Percentiles rank a stretch among this genome's conserved stretches.
Evolutionary conservation across 2,329 filamentous ascomycete species (phyloP).

Genomic region (Tympanopsis confertula): DNA sequence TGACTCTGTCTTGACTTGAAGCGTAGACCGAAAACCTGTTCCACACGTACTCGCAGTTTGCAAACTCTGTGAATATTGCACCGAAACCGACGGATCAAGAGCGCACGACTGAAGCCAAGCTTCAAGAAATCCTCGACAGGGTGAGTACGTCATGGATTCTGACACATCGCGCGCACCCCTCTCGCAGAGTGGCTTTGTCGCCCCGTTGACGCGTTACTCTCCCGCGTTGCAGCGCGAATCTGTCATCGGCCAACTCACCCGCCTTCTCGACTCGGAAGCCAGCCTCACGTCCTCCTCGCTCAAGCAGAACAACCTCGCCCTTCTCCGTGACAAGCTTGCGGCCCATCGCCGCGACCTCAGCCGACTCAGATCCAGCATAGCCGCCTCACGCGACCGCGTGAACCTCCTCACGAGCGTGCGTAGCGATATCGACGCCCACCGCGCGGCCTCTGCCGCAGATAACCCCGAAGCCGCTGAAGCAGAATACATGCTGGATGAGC

Average conservation of each 20-base stretch:
- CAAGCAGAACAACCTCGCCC: constrained; percentile 91
- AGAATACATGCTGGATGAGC: constrained; percentile 94
- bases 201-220: constrained; percentile 4
- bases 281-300: constrained; percentile 76
- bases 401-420: constrained; percentile 86
- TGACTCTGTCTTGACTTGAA: background rate
- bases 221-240: constrained; percentile 56
- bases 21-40: constrained; percentile 70
- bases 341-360: constrained; percentile 76
- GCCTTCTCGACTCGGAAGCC: constrained; percentile 86
- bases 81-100: constrained; percentile 80
- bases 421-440: constrained; percentile 83
- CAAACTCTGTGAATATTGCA: constrained; percentile 66
- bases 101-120: constrained; percentile 64
- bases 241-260: constrained; percentile 69
- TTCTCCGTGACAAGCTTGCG: constrained; percentile 78
- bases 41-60: constrained; percentile 87
- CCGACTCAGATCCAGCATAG: constrained; percentile 62
- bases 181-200: constrained; percentile 5
- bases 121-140: constrained; percentile 76
- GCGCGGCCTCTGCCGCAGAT: constrained; percentile 32
- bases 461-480: constrained; percentile 78
- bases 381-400: constrained; percentile 70
- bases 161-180: constrained; percentile 1
- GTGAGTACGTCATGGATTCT: constrained; percentile 27